A percentile compares a stretch with the other conserved stretches of the same genome.
Conservation (phyloP, 2,329 filamentous ascomycete species). For the Bipolaris cookei region DNA sequence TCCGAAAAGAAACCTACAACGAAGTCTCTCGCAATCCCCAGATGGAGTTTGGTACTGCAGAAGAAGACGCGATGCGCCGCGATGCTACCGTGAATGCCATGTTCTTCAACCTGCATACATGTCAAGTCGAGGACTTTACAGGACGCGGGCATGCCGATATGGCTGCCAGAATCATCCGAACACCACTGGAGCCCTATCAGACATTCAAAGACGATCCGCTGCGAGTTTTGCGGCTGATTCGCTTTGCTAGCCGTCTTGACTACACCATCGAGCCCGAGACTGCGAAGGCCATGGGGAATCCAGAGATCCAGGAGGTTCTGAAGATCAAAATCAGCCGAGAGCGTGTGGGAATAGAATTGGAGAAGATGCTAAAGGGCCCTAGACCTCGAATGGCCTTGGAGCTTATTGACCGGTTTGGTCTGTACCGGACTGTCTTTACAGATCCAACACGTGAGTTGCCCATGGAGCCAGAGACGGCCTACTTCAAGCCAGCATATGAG, state of each 20-base stretch:
- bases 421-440: constrained; percentile 77
- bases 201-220: constrained; percentile 96
- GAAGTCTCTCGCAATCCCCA: constrained; percentile 89
- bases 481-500: constrained; percentile 70
- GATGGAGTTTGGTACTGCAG: constrained; percentile 90
- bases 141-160: constrained; percentile 76
- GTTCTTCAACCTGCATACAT: constrained; percentile 89
- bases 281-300: constrained; percentile 75
- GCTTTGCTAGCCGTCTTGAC: constrained; percentile 84
- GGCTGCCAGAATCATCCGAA: constrained; percentile 74
- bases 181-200: constrained; percentile 84
- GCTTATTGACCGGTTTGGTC: constrained; percentile 68
- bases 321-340: constrained; percentile 90
- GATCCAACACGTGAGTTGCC: constrained; percentile 65
- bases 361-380: constrained; percentile 83
- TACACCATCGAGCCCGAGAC: constrained; percentile 78
- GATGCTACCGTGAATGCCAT: constrained; percentile 95
- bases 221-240: constrained; percentile 81
- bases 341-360: constrained; percentile 82
- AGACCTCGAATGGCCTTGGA: constrained; percentile 67
- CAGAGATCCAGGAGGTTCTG: constrained; percentile 79
- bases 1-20: constrained; percentile 88
- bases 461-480: constrained; percentile 62
- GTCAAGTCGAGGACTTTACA: constrained; percentile 83
- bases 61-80: constrained; percentile 85